Evolutionary conservation across 345 rosid genomes (phyloP).

Genomic region (Ailanthus altissimus): DNA sequence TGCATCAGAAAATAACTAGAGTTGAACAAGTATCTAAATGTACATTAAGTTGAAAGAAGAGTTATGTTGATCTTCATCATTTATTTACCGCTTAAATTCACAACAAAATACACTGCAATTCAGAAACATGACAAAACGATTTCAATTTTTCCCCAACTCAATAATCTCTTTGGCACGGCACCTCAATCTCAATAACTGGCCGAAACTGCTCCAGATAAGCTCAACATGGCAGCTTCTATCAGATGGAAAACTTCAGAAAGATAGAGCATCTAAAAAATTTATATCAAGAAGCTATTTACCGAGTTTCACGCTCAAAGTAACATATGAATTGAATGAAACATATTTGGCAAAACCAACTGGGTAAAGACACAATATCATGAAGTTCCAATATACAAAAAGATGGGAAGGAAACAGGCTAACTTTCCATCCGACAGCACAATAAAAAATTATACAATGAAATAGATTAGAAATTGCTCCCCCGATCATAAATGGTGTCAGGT

Average conservation of each 20-base stretch:
- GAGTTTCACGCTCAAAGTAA: slow-evolving; percentile 15
- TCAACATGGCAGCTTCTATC: neutral
- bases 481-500: neutral
- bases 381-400: slow-evolving; percentile 36
- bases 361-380: slow-evolving; percentile 16
- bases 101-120: neutral
- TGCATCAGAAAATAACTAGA: no score
- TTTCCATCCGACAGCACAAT: slow-evolving; percentile 29
- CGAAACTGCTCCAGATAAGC: neutral
- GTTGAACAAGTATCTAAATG: no score
- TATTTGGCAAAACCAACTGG: slow-evolving; percentile 25
- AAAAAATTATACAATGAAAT: slow-evolving; percentile 33
- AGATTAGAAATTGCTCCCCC: slow-evolving; percentile 10
- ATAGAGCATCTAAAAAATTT: neutral
- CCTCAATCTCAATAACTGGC: neutral
- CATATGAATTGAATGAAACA: slow-evolving; percentile 32
- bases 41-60: neutral
- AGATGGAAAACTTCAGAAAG: neutral
- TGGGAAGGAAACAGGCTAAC: slow-evolving; percentile 19
- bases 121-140: neutral
- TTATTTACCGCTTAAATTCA: neutral
- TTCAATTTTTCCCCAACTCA: neutral
- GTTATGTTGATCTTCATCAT: neutral
- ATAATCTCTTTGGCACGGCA: neutral
- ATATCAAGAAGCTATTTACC: slow-evolving; percentile 10